phyloP scores from a whole-genome alignment of 2,329 filamentous ascomycete genomes.

The Botryotinia globosa region DNA sequence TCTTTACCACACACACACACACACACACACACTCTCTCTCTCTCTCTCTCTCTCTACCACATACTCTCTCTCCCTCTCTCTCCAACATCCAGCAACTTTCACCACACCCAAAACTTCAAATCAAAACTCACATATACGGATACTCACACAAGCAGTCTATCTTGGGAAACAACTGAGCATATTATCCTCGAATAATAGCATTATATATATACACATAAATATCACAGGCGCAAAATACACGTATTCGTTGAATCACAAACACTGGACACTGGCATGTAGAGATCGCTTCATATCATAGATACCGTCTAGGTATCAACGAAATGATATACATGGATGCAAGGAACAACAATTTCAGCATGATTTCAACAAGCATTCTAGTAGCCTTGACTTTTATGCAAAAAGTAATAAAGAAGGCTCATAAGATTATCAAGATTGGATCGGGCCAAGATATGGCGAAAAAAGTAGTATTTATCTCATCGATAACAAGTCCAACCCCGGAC shows the following conservation, averaged over 20 bases:
- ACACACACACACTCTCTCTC: too few species aligned
- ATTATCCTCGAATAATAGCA: not conserved
- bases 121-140: too few species aligned
- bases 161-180: too few species aligned
- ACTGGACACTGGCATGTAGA: not conserved
- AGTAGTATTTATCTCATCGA: slow-evolving; percentile 12
- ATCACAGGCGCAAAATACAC: too few species aligned
- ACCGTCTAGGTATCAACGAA: not conserved
- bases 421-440: not conserved
- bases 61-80: too few species aligned
- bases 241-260: not conserved
- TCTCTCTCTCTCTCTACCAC: too few species aligned
- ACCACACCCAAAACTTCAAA: too few species aligned
- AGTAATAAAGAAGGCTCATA: not conserved
- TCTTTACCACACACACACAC: too few species aligned
- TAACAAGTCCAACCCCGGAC: slow-evolving; percentile 1
- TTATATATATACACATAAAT: too few species aligned
- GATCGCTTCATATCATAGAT: not conserved
- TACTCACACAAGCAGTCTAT: too few species aligned
- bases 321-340: not conserved
- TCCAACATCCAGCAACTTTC: too few species aligned
- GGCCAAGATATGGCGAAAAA: not conserved
- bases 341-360: not conserved
- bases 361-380: not conserved
- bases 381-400: not conserved